Percentiles rank a stretch among this genome's conserved stretches.
Evolutionary conservation across 495 filamentous ascomycete species (phyloP).

Genomic region (Aspergillus panamensis): DNA sequence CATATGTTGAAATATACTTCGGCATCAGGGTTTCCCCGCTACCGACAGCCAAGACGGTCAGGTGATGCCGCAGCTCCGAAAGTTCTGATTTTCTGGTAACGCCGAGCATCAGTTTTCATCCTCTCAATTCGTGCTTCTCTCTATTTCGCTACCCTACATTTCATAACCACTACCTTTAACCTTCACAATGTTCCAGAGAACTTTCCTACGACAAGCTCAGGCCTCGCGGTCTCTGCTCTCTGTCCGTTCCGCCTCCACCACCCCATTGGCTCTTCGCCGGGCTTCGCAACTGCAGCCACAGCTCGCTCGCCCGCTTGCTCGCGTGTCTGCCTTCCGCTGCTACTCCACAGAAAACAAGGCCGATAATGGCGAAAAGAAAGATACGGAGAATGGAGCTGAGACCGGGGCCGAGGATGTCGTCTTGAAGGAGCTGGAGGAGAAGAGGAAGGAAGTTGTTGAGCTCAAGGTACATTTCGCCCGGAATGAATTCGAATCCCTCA

Average conservation of each 20-base stretch:
- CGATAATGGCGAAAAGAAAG: conserved; percentile 37
- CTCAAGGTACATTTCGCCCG: conserved; percentile 66
- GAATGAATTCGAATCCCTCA: neutral
- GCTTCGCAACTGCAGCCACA: conserved; percentile 40
- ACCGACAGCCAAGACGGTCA: conserved; percentile 16
- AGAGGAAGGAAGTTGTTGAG: conserved; percentile 77
- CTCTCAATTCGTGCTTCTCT: conserved; percentile 2
- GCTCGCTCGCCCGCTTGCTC: conserved; percentile 32
- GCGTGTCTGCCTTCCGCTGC: conserved; percentile 29
- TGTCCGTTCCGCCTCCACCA: conserved; percentile 31
- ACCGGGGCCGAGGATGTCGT: conserved; percentile 48
- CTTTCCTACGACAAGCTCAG: conserved; percentile 43
- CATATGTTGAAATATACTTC: conserved; percentile 8
- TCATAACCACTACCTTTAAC: neutral
- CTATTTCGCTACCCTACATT: conserved; percentile 6
- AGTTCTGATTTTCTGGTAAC: conserved; percentile 20
- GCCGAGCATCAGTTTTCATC: conserved; percentile 4
- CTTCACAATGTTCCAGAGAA: conserved; percentile 45
- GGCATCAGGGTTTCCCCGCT: conserved; percentile 15
- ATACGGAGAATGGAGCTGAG: conserved; percentile 22
- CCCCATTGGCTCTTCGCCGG: conserved; percentile 36
- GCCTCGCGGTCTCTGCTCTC: conserved; percentile 39
- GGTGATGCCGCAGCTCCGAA: conserved; percentile 20
- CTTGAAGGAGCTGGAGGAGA: conserved; percentile 71
- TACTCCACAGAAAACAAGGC: conserved; percentile 45